A percentile compares a stretch with the other conserved stretches of the same genome.
These are phyloP conservation scores for Neonectria magnoliae DNA, from an alignment of 2,329 filamentous ascomycete species.

Conservation along the genomic window DNA sequence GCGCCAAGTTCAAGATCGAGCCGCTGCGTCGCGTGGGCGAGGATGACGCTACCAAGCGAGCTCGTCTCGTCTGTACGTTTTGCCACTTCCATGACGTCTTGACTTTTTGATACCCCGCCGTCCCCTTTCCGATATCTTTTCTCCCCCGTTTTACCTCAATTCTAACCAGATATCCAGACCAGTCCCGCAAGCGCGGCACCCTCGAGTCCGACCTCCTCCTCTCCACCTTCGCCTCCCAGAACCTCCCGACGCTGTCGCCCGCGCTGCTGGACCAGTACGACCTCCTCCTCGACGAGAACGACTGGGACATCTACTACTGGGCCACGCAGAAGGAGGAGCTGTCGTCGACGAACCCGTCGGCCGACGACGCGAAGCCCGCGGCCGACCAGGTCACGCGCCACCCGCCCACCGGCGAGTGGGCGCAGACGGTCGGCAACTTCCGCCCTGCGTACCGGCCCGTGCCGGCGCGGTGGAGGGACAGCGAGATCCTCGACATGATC, in stretches of 20 bases:
- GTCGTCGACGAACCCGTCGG: constrained; percentile 53
- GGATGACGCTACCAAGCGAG: constrained; percentile 85
- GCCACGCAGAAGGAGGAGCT: constrained; percentile 80
- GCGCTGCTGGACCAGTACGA: constrained; percentile 87
- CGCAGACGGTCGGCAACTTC: constrained; percentile 93
- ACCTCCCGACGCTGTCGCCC: constrained; percentile 78
- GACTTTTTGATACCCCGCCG: neutral
- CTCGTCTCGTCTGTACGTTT: constrained; percentile 77
- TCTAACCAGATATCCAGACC: constrained; percentile 70
- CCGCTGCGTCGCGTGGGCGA: constrained; percentile 88
- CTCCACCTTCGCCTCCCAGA: constrained; percentile 88
- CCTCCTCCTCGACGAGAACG: constrained; percentile 95
- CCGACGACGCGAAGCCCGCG: constrained; percentile 34
- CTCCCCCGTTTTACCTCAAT: no score
- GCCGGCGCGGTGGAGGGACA: constrained; percentile 84
- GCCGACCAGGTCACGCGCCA: constrained; percentile 49
- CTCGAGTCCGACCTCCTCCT: constrained; percentile 96
- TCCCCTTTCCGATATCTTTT: neutral
- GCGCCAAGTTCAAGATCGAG: constrained; percentile 86
- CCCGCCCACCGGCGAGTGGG: constrained; percentile 80
- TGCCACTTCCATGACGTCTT: constrained; percentile 5
- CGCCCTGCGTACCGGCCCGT: constrained; percentile 94
- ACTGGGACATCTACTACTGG: constrained; percentile 99
- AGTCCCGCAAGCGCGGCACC: constrained; percentile 94
- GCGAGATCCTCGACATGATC: constrained; percentile 80